These are phyloP conservation scores for Agaricus blazei DNA, from an alignment of 768 basidiomycete species.

Conservation along the genomic window DNA sequence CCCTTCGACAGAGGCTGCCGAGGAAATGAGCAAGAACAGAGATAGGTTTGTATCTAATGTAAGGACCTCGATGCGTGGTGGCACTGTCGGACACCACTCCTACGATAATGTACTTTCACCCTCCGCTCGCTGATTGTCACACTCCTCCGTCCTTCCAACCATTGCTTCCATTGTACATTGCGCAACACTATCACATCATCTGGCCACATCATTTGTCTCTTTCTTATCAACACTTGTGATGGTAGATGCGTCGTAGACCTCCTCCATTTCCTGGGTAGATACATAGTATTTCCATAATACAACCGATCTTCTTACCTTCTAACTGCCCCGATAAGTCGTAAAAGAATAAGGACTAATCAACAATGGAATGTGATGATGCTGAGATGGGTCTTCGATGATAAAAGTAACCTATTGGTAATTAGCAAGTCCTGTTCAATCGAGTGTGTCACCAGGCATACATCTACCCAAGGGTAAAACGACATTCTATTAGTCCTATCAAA, in stretches of 20 bases:
- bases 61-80: constrained; percentile 81
- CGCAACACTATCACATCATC: constrained; percentile 22
- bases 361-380: constrained; percentile 92
- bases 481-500: constrained; percentile 58
- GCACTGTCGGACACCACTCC: constrained; percentile 66
- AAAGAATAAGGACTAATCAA: constrained; percentile 88
- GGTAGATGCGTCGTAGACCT: constrained; percentile 31
- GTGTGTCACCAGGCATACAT: constrained; percentile 43
- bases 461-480: constrained; percentile 89
- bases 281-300: constrained; percentile 3
- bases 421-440: not conserved
- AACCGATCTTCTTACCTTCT: constrained; percentile 7
- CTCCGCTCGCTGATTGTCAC: constrained; percentile 13
- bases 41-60: constrained; percentile 84
- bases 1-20: constrained; percentile 75
- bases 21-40: constrained; percentile 87
- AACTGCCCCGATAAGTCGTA: constrained; percentile 93
- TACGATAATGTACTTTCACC: constrained; percentile 72
- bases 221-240: constrained; percentile 18
- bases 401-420: constrained; percentile 63
- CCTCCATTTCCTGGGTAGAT: constrained; percentile 13
- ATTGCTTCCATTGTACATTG: constrained; percentile 19
- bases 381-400: constrained; percentile 59
- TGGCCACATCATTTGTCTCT: constrained; percentile 25
- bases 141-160: constrained; percentile 15